Conservation (phyloP, 768 basidiomycete species). For the Austroboletus eburneus region DNA sequence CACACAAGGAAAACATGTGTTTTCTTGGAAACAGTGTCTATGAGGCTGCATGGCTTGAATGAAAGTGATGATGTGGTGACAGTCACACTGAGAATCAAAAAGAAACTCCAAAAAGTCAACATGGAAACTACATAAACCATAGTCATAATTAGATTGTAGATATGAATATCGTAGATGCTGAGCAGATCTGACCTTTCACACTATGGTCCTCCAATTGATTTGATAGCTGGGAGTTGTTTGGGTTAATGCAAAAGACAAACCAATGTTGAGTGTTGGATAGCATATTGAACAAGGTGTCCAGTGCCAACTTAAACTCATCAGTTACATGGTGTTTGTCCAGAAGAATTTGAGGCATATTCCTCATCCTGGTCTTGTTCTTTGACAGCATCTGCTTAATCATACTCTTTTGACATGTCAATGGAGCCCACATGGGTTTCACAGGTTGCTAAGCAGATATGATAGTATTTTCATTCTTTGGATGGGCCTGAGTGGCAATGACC, state of each 20-base stretch:
- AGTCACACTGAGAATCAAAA: too few relatives aligned
- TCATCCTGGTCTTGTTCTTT: constrained; percentile 50
- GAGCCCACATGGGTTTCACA: constrained; percentile 91
- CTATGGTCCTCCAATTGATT: constrained; percentile 90
- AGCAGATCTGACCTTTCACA: constrained; percentile 89
- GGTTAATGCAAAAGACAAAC: too few relatives aligned
- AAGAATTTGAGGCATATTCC: constrained; percentile 34
- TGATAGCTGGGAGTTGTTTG: constrained; percentile 91
- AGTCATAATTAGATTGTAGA: constrained; percentile 81
- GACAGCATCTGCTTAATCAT: constrained; percentile 51
- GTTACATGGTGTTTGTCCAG: constrained; percentile 61
- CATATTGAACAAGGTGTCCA: constrained; percentile 84
- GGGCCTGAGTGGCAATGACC: constrained; percentile 87
- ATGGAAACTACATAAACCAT: too few relatives aligned
- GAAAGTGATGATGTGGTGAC: constrained; percentile 74
- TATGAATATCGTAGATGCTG: constrained; percentile 79
- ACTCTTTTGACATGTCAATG: constrained; percentile 80
- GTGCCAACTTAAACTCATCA: constrained; percentile 80
- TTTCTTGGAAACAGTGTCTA: too few relatives aligned
- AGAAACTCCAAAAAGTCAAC: too few relatives aligned
- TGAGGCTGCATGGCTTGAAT: too few relatives aligned
- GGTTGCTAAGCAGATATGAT: constrained; percentile 92
- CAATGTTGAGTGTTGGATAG: constrained; percentile 86
- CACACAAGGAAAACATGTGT: too few relatives aligned
- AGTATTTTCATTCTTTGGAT: too few relatives aligned